Conservation (phyloP, 2,329 filamentous ascomycete species). For the Sporothrix phasma region DNA sequence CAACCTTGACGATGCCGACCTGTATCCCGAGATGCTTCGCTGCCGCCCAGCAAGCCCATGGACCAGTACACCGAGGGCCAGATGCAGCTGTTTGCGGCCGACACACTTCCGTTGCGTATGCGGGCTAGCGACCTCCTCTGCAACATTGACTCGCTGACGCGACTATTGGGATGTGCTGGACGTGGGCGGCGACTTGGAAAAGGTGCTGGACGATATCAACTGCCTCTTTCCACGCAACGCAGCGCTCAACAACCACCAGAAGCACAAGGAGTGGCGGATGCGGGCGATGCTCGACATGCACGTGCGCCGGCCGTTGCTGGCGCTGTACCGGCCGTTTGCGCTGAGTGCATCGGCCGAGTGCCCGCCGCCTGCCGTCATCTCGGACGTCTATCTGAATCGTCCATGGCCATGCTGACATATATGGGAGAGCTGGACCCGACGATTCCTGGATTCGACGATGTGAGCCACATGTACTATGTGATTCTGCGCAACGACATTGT, state of each 20-base stretch:
- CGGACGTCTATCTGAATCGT: slow-evolving; percentile 44
- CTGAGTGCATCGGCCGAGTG: slow-evolving; percentile 38
- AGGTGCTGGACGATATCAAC: slow-evolving; percentile 45
- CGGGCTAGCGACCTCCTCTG: slow-evolving; percentile 41
- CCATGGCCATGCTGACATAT: slow-evolving; percentile 45
- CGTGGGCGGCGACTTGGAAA: slow-evolving; percentile 43
- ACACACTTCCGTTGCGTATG: slow-evolving; percentile 40
- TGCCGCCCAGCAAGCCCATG: slow-evolving; percentile 40
- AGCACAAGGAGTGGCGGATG: slow-evolving; percentile 42
- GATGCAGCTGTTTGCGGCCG: slow-evolving; percentile 44
- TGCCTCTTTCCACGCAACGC: slow-evolving; percentile 40
- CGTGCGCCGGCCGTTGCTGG: slow-evolving; percentile 41
- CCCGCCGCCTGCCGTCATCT: slow-evolving; percentile 36
- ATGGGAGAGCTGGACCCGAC: slow-evolving; percentile 43
- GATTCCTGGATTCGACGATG: slow-evolving; percentile 36
- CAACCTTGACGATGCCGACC: slow-evolving; percentile 43
- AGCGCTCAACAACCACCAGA: slow-evolving; percentile 33
- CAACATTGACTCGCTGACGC: slow-evolving; percentile 40
- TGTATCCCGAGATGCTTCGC: slow-evolving; percentile 38
- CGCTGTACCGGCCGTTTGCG: slow-evolving; percentile 45
- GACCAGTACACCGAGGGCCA: slow-evolving; percentile 44
- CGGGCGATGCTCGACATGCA: slow-evolving; percentile 45
- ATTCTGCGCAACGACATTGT: slow-evolving; percentile 45
- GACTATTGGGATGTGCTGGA: slow-evolving; percentile 45
- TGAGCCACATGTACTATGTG: slow-evolving; percentile 43